phyloP scores from a whole-genome alignment of 352 stramenopile species.

The Pythium diclinum region DNA sequence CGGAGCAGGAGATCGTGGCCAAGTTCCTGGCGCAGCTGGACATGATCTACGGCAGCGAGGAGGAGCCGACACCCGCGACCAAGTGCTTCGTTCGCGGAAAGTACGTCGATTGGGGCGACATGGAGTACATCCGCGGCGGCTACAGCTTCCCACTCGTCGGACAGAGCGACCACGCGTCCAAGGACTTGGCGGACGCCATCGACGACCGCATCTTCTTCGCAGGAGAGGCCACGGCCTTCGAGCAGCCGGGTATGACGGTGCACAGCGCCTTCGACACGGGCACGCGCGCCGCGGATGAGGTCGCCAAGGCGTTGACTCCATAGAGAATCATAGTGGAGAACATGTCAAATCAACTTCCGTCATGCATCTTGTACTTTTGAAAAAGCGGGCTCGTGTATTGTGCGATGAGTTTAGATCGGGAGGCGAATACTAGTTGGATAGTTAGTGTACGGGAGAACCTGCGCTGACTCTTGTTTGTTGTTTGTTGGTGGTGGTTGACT shows the following conservation, averaged over 20 bases:
- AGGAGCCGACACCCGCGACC: constrained; percentile 49
- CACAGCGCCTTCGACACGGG: constrained; percentile 81
- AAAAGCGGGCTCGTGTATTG: constrained; percentile 1
- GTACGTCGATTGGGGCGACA: constrained; percentile 78
- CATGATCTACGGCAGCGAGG: constrained; percentile 64
- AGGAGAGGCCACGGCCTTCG: constrained; percentile 74
- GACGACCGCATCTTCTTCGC: constrained; percentile 78
- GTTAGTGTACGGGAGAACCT: constrained; percentile 1
- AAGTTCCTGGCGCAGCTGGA: constrained; percentile 73
- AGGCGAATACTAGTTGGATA: background rate
- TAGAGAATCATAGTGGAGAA: background rate
- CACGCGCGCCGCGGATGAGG: constrained; percentile 56
- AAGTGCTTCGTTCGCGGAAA: constrained; percentile 66
- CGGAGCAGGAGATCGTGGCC: constrained; percentile 51
- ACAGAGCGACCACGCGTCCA: constrained; percentile 54
- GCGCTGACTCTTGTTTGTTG: constrained; percentile 12
- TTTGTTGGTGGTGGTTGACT: constrained; percentile 19
- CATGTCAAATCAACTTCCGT: no score
- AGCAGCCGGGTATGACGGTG: constrained; percentile 81
- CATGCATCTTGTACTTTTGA: background rate
- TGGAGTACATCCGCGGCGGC: constrained; percentile 62
- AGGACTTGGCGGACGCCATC: constrained; percentile 55
- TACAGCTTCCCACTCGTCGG: constrained; percentile 78
- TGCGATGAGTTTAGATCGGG: background rate
- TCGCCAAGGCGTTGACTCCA: constrained; percentile 35